Evolutionary conservation across 805 yeast genomes (phyloP).

Genomic region (Candida easanensis): DNA sequence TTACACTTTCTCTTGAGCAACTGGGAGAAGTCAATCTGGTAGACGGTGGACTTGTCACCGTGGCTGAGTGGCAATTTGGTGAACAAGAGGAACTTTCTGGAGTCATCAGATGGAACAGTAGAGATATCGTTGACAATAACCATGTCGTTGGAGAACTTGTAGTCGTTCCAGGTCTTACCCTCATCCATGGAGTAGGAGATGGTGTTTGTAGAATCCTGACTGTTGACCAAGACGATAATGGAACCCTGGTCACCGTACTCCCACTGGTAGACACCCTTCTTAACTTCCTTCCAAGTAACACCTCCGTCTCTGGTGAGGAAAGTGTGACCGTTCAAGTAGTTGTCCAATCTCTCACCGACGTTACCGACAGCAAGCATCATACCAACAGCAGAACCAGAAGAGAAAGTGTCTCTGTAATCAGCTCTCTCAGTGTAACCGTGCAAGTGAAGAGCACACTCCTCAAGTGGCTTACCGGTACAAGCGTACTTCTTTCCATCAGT

Average conservation of each 20-base stretch:
- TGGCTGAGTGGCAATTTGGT: conserved; percentile 43
- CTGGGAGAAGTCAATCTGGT: conserved; percentile 56
- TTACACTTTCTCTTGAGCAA: conserved; percentile 54
- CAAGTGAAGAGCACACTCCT: conserved; percentile 73
- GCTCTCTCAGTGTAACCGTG: conserved; percentile 89
- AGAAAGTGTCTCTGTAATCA: conserved; percentile 80
- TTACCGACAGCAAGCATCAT: conserved; percentile 84
- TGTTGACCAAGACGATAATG: conserved; percentile 67
- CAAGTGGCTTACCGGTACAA: conserved; percentile 50
- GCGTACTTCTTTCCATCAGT: conserved; percentile 53
- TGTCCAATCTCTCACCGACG: conserved; percentile 57
- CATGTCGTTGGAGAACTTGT: conserved; percentile 54
- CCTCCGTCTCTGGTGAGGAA: conserved; percentile 88
- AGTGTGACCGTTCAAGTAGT: conserved; percentile 56
- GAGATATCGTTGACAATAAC: conserved; percentile 68
- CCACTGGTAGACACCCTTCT: conserved; percentile 80
- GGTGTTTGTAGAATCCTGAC: conserved; percentile 51
- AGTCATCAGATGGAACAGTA: conserved; percentile 90
- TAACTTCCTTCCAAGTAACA: conserved; percentile 76
- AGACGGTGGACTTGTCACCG: conserved; percentile 45
- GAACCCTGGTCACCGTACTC: conserved; percentile 96
- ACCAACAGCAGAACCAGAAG: conserved; percentile 89
- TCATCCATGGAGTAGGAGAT: conserved; percentile 71
- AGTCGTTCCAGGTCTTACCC: conserved; percentile 74
- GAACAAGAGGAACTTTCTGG: conserved; percentile 71